Base-by-base conservation (phyloP, 2,329 filamentous ascomycete species). In the Neospermospora avenae region DNA sequence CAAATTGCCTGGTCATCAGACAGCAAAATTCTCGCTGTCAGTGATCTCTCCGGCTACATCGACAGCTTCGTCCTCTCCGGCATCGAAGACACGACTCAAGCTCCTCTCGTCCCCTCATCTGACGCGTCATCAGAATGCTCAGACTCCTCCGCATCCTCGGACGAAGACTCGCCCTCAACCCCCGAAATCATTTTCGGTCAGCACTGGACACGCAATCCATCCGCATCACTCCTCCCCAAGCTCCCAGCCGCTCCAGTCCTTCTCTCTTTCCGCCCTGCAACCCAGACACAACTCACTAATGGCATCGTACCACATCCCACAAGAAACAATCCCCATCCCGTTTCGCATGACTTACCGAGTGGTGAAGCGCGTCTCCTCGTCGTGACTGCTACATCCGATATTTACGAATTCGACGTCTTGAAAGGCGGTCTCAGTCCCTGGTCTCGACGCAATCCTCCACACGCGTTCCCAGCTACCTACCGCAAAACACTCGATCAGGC, bases 1-100 rank as follows among this genome's bases (percentile, higher is more conserved):
- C 88, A 90, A 57, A 74, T 88, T 25, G 81, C 87, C 2, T 97
- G 98, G 74, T 93, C 92, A 10, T 79, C 86, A 4, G 89, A 96
- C 72, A 91, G 90, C 71, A 85, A 83, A 65, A 84, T 96, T 63
- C 77, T 98, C 49, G 92, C 89, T 8, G 84, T 87, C 31, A 87
- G 88, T 51, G 93, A 97, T 73, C 76, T 97, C 55, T 87, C 89
- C 45, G 95, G 95, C 45, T 91, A 87, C 74, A 80, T 98, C 34
- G 93, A 98, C 71, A 91, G 88, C 18, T 99, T 93, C 90, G 77
- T 91, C 1, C 75, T 96, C 57, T 81, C 84, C 70, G 82, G 82
- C 39, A 74, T 82, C 62, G 78, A 82, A 67, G 81, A 84, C 65
- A 64, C 71, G 2, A 76, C 75, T 14, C 75, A 78, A 72, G 75